Percentiles rank a stretch among this genome's conserved stretches.
These are phyloP conservation scores for Arabidopsis lyrata DNA, from an alignment of 441 rosid species.

Conservation along the genomic window DNA sequence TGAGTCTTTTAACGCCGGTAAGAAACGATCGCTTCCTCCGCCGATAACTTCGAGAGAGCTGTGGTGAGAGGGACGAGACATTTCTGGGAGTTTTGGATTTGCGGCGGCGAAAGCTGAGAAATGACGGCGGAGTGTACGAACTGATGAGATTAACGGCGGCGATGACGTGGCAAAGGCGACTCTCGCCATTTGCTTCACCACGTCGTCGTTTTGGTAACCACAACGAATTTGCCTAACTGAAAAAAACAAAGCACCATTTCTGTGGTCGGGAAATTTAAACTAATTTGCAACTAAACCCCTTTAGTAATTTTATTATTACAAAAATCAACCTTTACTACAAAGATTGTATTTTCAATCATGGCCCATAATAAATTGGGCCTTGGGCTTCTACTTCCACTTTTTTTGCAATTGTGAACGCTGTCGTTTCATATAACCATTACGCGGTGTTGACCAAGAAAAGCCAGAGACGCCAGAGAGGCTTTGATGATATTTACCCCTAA, in stretches of 20 bases:
- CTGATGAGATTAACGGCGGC: conserved; percentile 26
- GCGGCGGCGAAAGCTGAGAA: conserved; percentile 42
- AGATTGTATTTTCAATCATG: too few relatives aligned
- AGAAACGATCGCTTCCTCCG: conserved; percentile 62
- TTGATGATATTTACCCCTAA: neutral
- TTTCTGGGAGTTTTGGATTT: conserved; percentile 24
- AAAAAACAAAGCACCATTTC: neutral
- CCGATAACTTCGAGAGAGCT: conserved; percentile 77
- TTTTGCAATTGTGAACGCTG: too few relatives aligned
- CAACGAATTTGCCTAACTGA: neutral
- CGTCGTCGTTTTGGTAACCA: conserved; percentile 12
- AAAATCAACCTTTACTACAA: too few relatives aligned
- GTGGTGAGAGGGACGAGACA: conserved; percentile 39
- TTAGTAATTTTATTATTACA: neutral
- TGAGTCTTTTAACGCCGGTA: conserved; percentile 57
- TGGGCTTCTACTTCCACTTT: too few relatives aligned
- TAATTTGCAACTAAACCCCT: conserved; percentile 17
- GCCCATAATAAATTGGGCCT: too few relatives aligned
- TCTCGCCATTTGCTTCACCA: conserved; percentile 42
- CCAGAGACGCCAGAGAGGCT: neutral
- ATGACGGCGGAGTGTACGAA: conserved; percentile 39
- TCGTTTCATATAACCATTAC: neutral
- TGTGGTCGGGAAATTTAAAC: conserved; percentile 29
- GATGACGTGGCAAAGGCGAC: conserved; percentile 39
- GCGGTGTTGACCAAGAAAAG: conserved; percentile 41